Evolutionary conservation across 257 asterid genomes (phyloP).

Genomic region (Fraxinus cuspidata): DNA sequence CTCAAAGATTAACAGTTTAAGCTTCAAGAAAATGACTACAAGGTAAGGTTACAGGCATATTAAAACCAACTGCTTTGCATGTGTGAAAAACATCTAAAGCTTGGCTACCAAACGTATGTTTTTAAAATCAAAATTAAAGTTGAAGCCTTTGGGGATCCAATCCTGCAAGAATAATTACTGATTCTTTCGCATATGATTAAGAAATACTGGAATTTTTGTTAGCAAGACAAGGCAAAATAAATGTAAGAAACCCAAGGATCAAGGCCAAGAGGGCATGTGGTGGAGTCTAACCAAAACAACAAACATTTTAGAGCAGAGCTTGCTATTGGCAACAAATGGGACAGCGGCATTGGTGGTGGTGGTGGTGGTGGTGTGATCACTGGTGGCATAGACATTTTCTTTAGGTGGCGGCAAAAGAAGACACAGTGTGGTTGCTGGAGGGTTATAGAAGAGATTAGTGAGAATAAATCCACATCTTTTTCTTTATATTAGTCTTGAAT

Average conservation of each 20-base stretch:
- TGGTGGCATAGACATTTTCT: conserved; percentile 32
- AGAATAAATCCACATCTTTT: conserved; percentile 45
- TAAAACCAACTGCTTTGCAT: conserved; percentile 20
- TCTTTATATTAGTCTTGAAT: conserved; percentile 44
- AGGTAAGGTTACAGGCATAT: conserved; percentile 5
- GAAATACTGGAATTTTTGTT: neutral
- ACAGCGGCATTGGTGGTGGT: conserved; percentile 19
- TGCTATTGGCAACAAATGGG: conserved; percentile 41
- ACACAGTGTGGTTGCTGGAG: conserved; percentile 16
- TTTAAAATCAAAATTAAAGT: conserved; percentile 12
- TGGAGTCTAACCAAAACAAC: conserved; percentile 79
- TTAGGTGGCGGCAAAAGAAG: conserved; percentile 21
- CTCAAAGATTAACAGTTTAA: too few relatives aligned
- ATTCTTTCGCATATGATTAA: neutral
- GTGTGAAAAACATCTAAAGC: conserved; percentile 4
- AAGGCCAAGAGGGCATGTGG: conserved; percentile 86
- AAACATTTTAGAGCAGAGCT: conserved; percentile 48
- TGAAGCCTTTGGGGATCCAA: neutral
- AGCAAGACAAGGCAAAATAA: neutral
- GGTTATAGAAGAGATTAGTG: conserved; percentile 27
- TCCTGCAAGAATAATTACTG: conserved; percentile 8
- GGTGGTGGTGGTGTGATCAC: neutral
- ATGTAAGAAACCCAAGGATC: conserved; percentile 50
- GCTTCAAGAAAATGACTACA: conserved; percentile 1
- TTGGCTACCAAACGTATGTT: conserved; percentile 1